Evolutionary conservation across 2,329 filamentous ascomycete species (phyloP), one percentile per base, ranked within the genome.

Genomic region (Epicoccum sorghinum): DNA sequence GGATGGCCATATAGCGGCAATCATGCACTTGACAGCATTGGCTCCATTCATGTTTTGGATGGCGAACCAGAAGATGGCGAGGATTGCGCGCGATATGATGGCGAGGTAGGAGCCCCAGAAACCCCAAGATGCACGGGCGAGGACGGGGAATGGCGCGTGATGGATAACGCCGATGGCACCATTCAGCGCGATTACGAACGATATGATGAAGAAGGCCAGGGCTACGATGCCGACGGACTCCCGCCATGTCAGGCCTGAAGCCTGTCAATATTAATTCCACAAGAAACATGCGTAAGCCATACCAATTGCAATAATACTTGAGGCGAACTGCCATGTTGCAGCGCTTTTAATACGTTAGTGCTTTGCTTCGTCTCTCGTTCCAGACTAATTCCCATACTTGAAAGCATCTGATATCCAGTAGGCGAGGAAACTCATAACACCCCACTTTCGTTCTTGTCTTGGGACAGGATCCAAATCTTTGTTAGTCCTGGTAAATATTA

Each of bases 11-110:
- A 85, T 84, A 1, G 82, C 82, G 7, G 78, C 77, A 12, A 84
- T 62, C 72, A 83, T 82, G 38, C 80, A 79, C 4, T 75, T 73
- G 7, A 83, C 75, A 0, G 78, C 76, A 52, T 83, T 82, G 0
- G 82, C 85, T 0, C 86, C 86, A 58, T 86, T 87, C 55, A 85
- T 84, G 36, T 83, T 84, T 60, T 89, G 85, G 41, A 89, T 87
- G 0, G 86, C 85, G 47, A 88, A 84, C 88, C 83, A 85, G 70
- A 86, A 84, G 14, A 84, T 67, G 4, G 82, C 82, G 3, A 85
- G 77, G 51, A 85, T 80, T 35, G 78, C 77, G 9, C 82, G 77
- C 0, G 79, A 82, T 7, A 84, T 62, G 47, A 85, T 82, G 23
- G 81, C 78, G 33, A 85, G 73, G 62, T 83, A 83, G 23, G 79